phyloP scores from a whole-genome alignment of 2,329 filamentous ascomycete species.

The Fusarium sarcochroum region DNA sequence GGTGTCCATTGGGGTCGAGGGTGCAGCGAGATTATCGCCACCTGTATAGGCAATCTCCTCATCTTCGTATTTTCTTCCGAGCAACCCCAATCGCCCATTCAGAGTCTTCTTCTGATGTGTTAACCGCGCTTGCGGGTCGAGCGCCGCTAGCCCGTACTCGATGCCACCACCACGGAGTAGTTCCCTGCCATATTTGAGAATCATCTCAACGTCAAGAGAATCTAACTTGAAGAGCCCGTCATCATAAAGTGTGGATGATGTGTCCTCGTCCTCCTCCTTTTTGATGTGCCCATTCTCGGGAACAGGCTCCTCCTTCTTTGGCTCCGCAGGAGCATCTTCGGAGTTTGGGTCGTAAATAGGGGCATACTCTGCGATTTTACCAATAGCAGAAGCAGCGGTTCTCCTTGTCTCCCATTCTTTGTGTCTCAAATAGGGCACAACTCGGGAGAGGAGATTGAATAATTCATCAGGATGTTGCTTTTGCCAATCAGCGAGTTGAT shows the following conservation, averaged over 20 bases:
- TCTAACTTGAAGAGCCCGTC: slow-evolving; percentile 80
- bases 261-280: slow-evolving; percentile 73
- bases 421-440: slow-evolving; percentile 94
- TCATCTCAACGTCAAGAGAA: slow-evolving; percentile 80
- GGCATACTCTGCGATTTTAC: slow-evolving; percentile 92
- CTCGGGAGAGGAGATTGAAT: slow-evolving; percentile 92
- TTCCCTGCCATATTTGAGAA: slow-evolving; percentile 87
- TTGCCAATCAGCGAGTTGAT: slow-evolving; percentile 97
- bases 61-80: slow-evolving; percentile 87
- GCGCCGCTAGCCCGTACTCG: slow-evolving; percentile 84
- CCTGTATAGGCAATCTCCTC: slow-evolving; percentile 77
- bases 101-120: slow-evolving; percentile 92
- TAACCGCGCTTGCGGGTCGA: slow-evolving; percentile 86
- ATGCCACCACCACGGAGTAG: slow-evolving; percentile 88
- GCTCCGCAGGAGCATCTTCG: slow-evolving; percentile 68
- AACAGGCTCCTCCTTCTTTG: slow-evolving; percentile 56
- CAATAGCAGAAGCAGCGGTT: slow-evolving; percentile 93
- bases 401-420: slow-evolving; percentile 98
- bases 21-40: slow-evolving; percentile 61
- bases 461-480: slow-evolving; percentile 98
- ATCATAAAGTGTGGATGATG: slow-evolving; percentile 57
- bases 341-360: slow-evolving; percentile 89
- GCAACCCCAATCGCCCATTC: slow-evolving; percentile 82
- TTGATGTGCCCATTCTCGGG: slow-evolving; percentile 64
- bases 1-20: slow-evolving; percentile 62